Conservation (phyloP, 371 early-diverging fungal genomes). For the Mycotypha africana region DNA sequence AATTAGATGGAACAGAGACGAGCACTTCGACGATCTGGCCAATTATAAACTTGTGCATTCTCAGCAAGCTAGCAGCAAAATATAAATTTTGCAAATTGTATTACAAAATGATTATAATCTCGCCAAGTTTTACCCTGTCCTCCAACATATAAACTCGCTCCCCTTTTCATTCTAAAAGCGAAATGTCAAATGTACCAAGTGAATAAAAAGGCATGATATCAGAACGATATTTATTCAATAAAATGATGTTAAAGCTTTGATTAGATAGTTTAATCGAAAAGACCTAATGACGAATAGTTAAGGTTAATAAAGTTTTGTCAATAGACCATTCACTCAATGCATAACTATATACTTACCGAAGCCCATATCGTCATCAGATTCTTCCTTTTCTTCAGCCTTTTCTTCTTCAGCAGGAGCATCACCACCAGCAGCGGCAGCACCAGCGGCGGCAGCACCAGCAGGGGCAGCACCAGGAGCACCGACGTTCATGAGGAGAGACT, state of each 20-base stretch:
- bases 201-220: background rate
- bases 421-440: slow-evolving; percentile 52
- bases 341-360: slow-evolving; percentile 52
- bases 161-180: background rate
- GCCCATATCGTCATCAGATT: slow-evolving; percentile 92
- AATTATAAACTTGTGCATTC: slow-evolving; percentile 13
- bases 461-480: slow-evolving; percentile 70
- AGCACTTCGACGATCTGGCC: slow-evolving; percentile 29
- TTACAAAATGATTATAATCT: background rate
- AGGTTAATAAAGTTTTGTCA: too few species aligned
- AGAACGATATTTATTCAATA: background rate
- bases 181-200: background rate
- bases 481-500: slow-evolving; percentile 86
- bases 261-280: slow-evolving; percentile 71
- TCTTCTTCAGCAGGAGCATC: slow-evolving; percentile 50
- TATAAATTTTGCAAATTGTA: background rate
- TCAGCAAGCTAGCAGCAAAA: background rate
- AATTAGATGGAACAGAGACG: slow-evolving; percentile 37
- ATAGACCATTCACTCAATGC: background rate
- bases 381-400: slow-evolving; percentile 79
- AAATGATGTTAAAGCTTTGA: slow-evolving; percentile 2
- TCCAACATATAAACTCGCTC: background rate
- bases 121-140: too few species aligned
- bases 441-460: slow-evolving; percentile 48
- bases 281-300: slow-evolving; percentile 59